Conservation (phyloP, 1,139 yeast species). For the Kodamaea sp. region DNA sequence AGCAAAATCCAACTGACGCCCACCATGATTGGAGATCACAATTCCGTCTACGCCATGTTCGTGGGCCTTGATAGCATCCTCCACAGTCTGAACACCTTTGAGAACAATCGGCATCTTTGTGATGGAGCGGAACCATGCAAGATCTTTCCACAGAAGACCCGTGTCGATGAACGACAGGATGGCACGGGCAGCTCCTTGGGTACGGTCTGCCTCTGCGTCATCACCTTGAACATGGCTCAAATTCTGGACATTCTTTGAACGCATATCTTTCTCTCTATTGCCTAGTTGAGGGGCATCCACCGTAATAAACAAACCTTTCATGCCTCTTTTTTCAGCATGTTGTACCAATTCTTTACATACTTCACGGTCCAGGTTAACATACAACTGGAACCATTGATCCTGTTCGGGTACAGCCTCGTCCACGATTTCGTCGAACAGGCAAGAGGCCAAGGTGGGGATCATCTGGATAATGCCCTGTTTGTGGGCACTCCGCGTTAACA, state of each 20-base stretch:
- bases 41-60: slow-evolving; percentile 65
- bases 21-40: slow-evolving; percentile 72
- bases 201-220: slow-evolving; percentile 61
- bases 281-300: slow-evolving; percentile 96
- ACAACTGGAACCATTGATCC: slow-evolving; percentile 88
- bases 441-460: slow-evolving; percentile 80
- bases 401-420: slow-evolving; percentile 52
- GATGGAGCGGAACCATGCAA: slow-evolving; percentile 55
- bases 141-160: slow-evolving; percentile 61
- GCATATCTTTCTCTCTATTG: slow-evolving; percentile 75
- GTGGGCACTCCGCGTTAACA: slow-evolving; percentile 73
- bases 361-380: slow-evolving; percentile 70
- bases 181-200: slow-evolving; percentile 88
- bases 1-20: slow-evolving; percentile 69
- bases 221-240: slow-evolving; percentile 58
- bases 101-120: slow-evolving; percentile 68
- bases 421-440: slow-evolving; percentile 71
- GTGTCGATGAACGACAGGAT: slow-evolving; percentile 79
- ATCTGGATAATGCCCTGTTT: slow-evolving; percentile 70
- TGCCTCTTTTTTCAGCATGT: slow-evolving; percentile 74
- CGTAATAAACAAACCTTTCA: slow-evolving; percentile 79
- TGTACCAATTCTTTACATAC: slow-evolving; percentile 60
- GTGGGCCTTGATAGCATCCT: slow-evolving; percentile 65
- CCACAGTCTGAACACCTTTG: slow-evolving; percentile 72
- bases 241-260: slow-evolving; percentile 42